Evolutionary conservation across 2,329 filamentous ascomycete genomes (phyloP).

Genomic region (Tolypocladium album): DNA sequence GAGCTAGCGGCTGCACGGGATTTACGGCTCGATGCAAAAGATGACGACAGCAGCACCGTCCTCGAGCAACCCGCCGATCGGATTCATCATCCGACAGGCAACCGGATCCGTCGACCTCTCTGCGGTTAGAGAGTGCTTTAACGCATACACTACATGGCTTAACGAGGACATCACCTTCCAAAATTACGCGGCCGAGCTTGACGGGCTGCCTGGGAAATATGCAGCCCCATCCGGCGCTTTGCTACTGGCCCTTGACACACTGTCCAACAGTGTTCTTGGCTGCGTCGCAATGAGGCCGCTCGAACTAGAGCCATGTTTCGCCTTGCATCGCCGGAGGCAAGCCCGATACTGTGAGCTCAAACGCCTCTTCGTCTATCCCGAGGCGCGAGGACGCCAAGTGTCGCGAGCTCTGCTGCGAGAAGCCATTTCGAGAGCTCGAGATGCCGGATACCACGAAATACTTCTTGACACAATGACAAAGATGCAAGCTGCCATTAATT

Average conservation of each 20-base stretch:
- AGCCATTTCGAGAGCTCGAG: slow-evolving; percentile 4
- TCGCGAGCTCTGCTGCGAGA: slow-evolving; percentile 10
- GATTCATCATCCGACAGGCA: slow-evolving; percentile 11
- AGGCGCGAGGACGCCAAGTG: slow-evolving; percentile 12
- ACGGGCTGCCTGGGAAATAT: slow-evolving; percentile 15
- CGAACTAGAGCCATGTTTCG: slow-evolving; percentile 6
- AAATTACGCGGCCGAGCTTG: slow-evolving; percentile 12
- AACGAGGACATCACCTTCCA: slow-evolving; percentile 16
- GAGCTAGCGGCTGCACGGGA: background rate
- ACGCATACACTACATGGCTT: slow-evolving; percentile 14
- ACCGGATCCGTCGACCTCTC: slow-evolving; percentile 8
- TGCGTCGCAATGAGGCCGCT: slow-evolving; percentile 15
- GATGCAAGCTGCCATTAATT: slow-evolving; percentile 12
- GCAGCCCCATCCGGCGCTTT: slow-evolving; percentile 12
- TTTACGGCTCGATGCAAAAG: background rate
- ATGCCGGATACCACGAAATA: slow-evolving; percentile 11
- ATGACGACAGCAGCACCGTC: background rate
- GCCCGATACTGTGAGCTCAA: slow-evolving; percentile 14
- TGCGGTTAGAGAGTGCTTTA: slow-evolving; percentile 10
- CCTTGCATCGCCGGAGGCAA: background rate
- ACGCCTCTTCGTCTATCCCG: slow-evolving; percentile 15
- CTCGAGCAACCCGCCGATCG: background rate
- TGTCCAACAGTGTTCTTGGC: slow-evolving; percentile 9
- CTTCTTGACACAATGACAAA: slow-evolving; percentile 13
- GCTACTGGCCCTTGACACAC: slow-evolving; percentile 11